Conservation (phyloP, 768 basidiomycete species). For the Collybia sordida region DNA sequence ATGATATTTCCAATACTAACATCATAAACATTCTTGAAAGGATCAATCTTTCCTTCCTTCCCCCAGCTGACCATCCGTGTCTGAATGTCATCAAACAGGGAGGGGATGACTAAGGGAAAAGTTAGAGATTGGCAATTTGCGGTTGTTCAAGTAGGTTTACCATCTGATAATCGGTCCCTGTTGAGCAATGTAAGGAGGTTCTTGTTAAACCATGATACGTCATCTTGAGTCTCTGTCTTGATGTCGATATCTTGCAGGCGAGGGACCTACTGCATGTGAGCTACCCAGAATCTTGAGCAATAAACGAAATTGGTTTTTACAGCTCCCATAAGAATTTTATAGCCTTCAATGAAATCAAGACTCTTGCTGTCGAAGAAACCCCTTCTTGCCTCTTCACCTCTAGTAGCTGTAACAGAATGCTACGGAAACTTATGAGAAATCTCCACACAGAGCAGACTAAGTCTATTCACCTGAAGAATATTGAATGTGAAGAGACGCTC, state of each 20-base stretch:
- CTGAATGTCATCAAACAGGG: constrained; percentile 22
- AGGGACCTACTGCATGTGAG: constrained; percentile 13
- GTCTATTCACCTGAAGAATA: not conserved
- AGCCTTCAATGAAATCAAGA: constrained; percentile 30
- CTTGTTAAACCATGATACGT: constrained; percentile 20
- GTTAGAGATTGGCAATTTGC: no score
- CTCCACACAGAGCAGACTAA: not conserved
- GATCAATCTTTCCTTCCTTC: constrained; percentile 18
- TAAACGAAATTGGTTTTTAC: constrained; percentile 9
- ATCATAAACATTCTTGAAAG: constrained; percentile 22
- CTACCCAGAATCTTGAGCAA: not conserved
- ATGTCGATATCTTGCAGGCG: constrained; percentile 22
- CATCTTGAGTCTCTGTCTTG: constrained; percentile 9
- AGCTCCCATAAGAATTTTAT: constrained; percentile 31
- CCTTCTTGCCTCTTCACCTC: constrained; percentile 30
- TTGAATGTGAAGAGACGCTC: constrained; percentile 1
- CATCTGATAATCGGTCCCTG: constrained; percentile 11
- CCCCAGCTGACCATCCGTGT: constrained; percentile 21
- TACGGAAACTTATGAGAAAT: not conserved
- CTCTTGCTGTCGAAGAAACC: constrained; percentile 28
- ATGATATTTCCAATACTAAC: constrained; percentile 10
- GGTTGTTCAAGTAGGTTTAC: not conserved
- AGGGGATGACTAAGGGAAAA: constrained; percentile 16
- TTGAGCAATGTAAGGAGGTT: constrained; percentile 10
- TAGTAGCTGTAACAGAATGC: constrained; percentile 24